Evolutionary conservation across 2,329 filamentous ascomycete genomes (phyloP).

Genomic region (Colletotrichum paranaense): DNA sequence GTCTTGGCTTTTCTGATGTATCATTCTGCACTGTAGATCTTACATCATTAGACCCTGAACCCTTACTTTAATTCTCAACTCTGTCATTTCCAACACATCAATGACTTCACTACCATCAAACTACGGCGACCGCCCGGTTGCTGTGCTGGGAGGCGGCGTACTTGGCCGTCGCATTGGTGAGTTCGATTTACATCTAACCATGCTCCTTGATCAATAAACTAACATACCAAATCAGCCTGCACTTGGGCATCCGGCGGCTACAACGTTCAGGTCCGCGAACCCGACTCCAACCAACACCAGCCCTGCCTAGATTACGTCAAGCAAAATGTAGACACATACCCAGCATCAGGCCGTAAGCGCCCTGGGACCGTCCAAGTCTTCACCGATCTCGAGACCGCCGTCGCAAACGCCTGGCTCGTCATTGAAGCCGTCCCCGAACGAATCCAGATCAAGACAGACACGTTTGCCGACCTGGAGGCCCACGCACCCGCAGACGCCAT

Average conservation of each 20-base stretch:
- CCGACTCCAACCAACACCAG: slow-evolving; percentile 47
- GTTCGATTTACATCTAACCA: neutral
- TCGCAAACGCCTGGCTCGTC: slow-evolving; percentile 62
- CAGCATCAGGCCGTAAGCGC: slow-evolving; percentile 32
- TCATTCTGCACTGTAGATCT: neutral
- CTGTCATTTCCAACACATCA: neutral
- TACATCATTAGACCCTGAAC: neutral
- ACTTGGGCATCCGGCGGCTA: slow-evolving; percentile 55
- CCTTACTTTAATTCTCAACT: neutral
- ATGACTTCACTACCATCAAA: slow-evolving; percentile 39
- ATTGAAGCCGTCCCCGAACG: slow-evolving; percentile 65
- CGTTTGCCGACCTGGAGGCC: slow-evolving; percentile 58
- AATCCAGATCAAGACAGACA: slow-evolving; percentile 58
- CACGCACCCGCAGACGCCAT: slow-evolving; percentile 57
- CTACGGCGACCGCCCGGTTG: slow-evolving; percentile 45
- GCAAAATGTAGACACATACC: slow-evolving; percentile 46
- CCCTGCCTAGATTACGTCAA: slow-evolving; percentile 53
- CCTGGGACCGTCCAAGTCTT: slow-evolving; percentile 45
- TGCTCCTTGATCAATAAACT: no score
- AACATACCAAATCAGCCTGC: slow-evolving; percentile 37
- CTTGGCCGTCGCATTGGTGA: slow-evolving; percentile 52
- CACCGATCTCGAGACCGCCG: slow-evolving; percentile 51
- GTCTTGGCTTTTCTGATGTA: neutral
- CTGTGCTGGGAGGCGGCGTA: slow-evolving; percentile 54
- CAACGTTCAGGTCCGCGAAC: slow-evolving; percentile 55